A percentile compares a stretch with the other conserved stretches of the same genome.
phyloP scores from a whole-genome alignment of 169 alveolate genomes.

The Plasmodium falciparum region DNA sequence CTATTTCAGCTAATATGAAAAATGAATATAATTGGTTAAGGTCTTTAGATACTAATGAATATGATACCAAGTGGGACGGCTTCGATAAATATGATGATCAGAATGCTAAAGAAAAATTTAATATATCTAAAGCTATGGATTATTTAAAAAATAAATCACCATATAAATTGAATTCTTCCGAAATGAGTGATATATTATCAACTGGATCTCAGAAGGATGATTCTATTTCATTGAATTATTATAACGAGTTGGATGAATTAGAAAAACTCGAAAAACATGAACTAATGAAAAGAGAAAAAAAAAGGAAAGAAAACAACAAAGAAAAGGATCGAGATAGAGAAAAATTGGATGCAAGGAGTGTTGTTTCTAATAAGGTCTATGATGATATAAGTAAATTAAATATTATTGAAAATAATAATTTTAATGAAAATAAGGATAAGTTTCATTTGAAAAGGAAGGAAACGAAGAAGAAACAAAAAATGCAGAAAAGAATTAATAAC shows the following conservation, averaged over 20 bases:
- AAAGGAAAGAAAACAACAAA: slow-evolving; percentile 6
- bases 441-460: slow-evolving; percentile 20
- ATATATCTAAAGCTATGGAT: slow-evolving; percentile 76
- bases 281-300: slow-evolving; percentile 27
- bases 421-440: slow-evolving; percentile 18
- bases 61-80: slow-evolving; percentile 68
- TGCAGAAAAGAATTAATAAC: not conserved
- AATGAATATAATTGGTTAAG: slow-evolving; percentile 73
- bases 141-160: slow-evolving; percentile 75
- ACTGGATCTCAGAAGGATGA: slow-evolving; percentile 54
- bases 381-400: slow-evolving; percentile 49
- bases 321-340: slow-evolving; percentile 1
- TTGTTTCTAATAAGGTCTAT: slow-evolving; percentile 37
- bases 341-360: slow-evolving; percentile 34
- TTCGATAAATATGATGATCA: slow-evolving; percentile 74
- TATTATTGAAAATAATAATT: not conserved
- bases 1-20: slow-evolving; percentile 49
- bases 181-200: slow-evolving; percentile 51
- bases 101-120: slow-evolving; percentile 59
- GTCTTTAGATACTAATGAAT: slow-evolving; percentile 73
- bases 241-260: slow-evolving; percentile 65
- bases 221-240: slow-evolving; percentile 49
- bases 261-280: slow-evolving; percentile 63
- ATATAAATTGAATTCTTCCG: slow-evolving; percentile 72
- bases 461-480: not conserved